phyloP scores from a whole-genome alignment of 2,329 filamentous ascomycete genomes.

The Penicillium concentricum region DNA sequence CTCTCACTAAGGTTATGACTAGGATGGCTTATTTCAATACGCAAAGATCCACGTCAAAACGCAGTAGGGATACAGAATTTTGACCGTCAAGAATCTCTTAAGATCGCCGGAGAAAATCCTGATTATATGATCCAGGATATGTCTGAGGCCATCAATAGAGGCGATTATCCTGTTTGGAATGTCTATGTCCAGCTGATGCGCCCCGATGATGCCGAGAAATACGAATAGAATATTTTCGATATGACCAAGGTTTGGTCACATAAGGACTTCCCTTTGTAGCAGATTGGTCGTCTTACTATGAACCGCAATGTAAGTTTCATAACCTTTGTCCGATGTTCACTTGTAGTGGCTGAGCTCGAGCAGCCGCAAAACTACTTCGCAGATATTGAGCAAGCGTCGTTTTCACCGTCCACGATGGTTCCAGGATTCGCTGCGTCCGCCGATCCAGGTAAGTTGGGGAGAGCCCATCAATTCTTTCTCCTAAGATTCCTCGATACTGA shows the following conservation, averaged over 20 bases:
- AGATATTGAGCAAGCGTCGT: constrained; percentile 67
- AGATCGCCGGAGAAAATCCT: constrained; percentile 68
- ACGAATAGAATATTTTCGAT: constrained; percentile 80
- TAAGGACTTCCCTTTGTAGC: constrained; percentile 67
- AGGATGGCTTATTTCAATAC: constrained; percentile 62
- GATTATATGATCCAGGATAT: constrained; percentile 78
- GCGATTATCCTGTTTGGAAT: constrained; percentile 70
- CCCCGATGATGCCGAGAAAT: constrained; percentile 68
- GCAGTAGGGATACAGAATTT: constrained; percentile 49
- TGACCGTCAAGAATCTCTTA: constrained; percentile 66
- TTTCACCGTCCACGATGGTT: constrained; percentile 63
- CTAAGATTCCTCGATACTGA: background rate
- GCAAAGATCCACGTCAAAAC: constrained; percentile 55
- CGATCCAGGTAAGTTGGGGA: constrained; percentile 50
- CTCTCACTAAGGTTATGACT: background rate
- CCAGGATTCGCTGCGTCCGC: constrained; percentile 63
- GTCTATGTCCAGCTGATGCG: constrained; percentile 74
- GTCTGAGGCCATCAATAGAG: constrained; percentile 67
- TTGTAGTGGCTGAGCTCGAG: too few relatives aligned
- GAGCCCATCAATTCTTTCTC: background rate
- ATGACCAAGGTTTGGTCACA: constrained; percentile 83
- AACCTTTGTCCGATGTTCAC: too few relatives aligned
- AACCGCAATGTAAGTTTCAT: too few relatives aligned
- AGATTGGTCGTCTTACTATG: constrained; percentile 67
- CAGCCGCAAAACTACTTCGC: constrained; percentile 59